A percentile compares a stretch with the other conserved stretches of the same genome.
These are phyloP conservation scores for Dryadomyces quercus-mongolicae DNA, from an alignment of 2,329 filamentous ascomycete species.

Conservation along the genomic window DNA sequence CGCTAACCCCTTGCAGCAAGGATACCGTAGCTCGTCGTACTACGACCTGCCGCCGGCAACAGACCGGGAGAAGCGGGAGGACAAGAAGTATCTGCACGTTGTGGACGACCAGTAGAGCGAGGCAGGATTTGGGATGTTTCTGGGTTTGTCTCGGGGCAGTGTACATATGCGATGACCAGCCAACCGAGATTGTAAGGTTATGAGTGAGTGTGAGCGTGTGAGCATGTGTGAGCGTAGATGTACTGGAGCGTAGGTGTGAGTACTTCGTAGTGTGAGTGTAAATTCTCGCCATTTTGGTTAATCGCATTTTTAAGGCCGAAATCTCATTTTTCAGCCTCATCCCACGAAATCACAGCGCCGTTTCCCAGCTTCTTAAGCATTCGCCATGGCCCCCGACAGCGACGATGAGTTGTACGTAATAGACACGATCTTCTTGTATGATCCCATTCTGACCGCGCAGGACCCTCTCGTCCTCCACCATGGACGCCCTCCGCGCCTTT, in stretches of 20 bases:
- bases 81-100: conserved; percentile 95
- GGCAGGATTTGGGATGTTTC: too few species aligned
- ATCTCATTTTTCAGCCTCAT: neutral
- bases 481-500: conserved; percentile 62
- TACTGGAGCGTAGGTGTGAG: too few species aligned
- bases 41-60: conserved; percentile 92
- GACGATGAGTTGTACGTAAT: conserved; percentile 37
- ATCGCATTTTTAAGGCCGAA: too few species aligned
- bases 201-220: neutral
- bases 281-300: too few species aligned
- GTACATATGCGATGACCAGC: conserved; percentile 4
- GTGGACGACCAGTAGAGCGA: conserved; percentile 63
- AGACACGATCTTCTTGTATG: neutral
- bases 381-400: conserved; percentile 17
- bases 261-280: too few species aligned
- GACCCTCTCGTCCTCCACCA: conserved; percentile 51
- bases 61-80: conserved; percentile 85
- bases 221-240: too few species aligned
- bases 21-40: conserved; percentile 75
- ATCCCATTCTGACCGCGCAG: conserved; percentile 21
- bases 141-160: conserved; percentile 9
- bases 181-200: neutral
- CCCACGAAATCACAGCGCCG: neutral
- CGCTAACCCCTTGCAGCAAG: conserved; percentile 51
- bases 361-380: too few species aligned